Evolutionary conservation across 2,329 filamentous ascomycete genomes (phyloP).

Genomic region (Dactylellina leptospora): DNA sequence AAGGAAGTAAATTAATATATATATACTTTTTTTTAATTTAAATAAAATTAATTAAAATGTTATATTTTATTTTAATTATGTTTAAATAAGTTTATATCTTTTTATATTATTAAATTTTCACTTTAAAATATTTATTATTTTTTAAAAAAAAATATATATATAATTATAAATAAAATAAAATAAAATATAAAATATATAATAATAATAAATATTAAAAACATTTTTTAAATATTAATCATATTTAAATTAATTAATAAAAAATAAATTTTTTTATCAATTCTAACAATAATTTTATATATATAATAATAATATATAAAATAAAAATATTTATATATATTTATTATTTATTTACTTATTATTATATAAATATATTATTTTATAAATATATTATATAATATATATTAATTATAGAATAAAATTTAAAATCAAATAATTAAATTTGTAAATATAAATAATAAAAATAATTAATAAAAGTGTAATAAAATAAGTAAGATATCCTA

Average conservation of each 20-base stretch:
- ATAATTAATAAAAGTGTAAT: neutral
- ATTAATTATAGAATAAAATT: too few relatives aligned
- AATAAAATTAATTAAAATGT: neutral
- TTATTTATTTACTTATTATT: too few relatives aligned
- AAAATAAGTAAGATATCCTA: neutral
- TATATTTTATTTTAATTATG: neutral
- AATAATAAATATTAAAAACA: neutral
- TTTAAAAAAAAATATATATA: neutral
- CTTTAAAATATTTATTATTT: neutral
- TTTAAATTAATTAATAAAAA: neutral
- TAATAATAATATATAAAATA: neutral
- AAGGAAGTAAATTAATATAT: neutral
- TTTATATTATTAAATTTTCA: neutral
- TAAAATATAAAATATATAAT: conserved; percentile 1
- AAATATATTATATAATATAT: neutral
- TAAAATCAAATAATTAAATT: too few relatives aligned
- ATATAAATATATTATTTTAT: too few relatives aligned
- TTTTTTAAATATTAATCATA: neutral
- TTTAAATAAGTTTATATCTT: neutral
- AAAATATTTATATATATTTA: too few relatives aligned
- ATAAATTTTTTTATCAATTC: neutral
- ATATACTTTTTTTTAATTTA: neutral
- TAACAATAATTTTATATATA: neutral
- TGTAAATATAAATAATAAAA: too few relatives aligned
- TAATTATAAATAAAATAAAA: neutral